These are phyloP conservation scores for Aspergillus bridgeri DNA, from an alignment of 495 filamentous ascomycete genomes.

Conservation along the genomic window DNA sequence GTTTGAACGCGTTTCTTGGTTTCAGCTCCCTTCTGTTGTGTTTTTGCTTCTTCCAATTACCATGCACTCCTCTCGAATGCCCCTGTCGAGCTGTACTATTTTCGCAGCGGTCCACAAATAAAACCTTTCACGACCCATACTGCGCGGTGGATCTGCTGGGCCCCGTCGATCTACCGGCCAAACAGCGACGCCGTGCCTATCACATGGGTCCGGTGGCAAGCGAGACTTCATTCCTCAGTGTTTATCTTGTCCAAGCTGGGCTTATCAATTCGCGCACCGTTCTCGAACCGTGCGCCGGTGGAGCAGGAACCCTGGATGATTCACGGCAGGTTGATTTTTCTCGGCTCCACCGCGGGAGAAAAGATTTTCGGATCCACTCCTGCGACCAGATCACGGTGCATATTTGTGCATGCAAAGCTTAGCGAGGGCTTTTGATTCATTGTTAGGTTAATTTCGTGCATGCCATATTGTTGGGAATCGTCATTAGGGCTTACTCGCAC, in stretches of 20 bases:
- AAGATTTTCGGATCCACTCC: background rate
- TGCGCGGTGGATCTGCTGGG: background rate
- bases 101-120: background rate
- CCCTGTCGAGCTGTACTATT: background rate
- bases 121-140: background rate
- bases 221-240: background rate
- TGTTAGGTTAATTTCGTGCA: no score
- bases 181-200: background rate
- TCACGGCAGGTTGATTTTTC: background rate
- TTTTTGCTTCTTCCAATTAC: no score
- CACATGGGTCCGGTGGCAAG: background rate
- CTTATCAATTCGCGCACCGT: background rate
- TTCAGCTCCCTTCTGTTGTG: background rate
- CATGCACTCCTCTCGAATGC: no score
- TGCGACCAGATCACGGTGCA: no score
- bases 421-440: no score
- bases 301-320: background rate
- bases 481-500: no score
- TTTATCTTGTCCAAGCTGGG: background rate
- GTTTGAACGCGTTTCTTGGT: background rate
- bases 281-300: background rate
- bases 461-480: no score
- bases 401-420: no score
- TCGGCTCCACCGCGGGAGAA: background rate
- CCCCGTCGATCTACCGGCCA: background rate